Conservation (phyloP, 768 basidiomycete species). For the Calocera viscosa region DNA sequence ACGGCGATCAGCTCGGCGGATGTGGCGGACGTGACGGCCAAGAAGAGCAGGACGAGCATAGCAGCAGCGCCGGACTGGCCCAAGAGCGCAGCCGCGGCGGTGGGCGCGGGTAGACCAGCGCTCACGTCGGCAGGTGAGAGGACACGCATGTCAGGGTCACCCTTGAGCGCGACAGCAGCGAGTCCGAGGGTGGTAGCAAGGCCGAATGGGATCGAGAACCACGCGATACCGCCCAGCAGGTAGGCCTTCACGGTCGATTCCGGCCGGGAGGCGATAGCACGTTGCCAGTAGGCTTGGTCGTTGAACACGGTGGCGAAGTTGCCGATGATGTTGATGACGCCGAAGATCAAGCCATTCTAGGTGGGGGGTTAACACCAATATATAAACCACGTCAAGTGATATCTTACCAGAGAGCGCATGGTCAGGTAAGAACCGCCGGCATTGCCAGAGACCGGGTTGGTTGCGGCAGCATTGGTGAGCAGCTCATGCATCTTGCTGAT, state of each 20-base stretch:
- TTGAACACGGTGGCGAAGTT: slow-evolving; percentile 59
- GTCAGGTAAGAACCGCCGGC: slow-evolving; percentile 72
- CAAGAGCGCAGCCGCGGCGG: slow-evolving; percentile 69
- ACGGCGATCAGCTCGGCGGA: slow-evolving; percentile 88
- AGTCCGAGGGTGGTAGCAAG: slow-evolving; percentile 82
- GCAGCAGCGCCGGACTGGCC: slow-evolving; percentile 70
- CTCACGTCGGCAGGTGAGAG: slow-evolving; percentile 55
- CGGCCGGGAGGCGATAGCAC: slow-evolving; percentile 77
- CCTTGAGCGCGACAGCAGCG: slow-evolving; percentile 67
- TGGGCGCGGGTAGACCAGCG: slow-evolving; percentile 75
- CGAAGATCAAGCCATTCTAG: slow-evolving; percentile 66
- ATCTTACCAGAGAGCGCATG: slow-evolving; percentile 33
- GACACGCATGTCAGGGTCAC: slow-evolving; percentile 33
- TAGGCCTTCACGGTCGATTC: slow-evolving; percentile 84
- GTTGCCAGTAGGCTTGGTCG: slow-evolving; percentile 79
- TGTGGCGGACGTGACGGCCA: slow-evolving; percentile 66
- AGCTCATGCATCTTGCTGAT: slow-evolving; percentile 67
- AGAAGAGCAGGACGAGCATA: slow-evolving; percentile 67
- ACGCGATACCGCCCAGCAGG: slow-evolving; percentile 75
- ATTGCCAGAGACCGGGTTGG: slow-evolving; percentile 62
- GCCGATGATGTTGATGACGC: slow-evolving; percentile 76
- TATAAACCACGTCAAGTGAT: not conserved
- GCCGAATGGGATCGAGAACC: slow-evolving; percentile 79
- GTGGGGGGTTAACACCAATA: not conserved
- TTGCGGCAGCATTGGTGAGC: slow-evolving; percentile 40